Evolutionary conservation across 176 grass and related monocot genomes (phyloP), one percentile per base, ranked within the genome.

Genomic region (Stipa capillata): DNA sequence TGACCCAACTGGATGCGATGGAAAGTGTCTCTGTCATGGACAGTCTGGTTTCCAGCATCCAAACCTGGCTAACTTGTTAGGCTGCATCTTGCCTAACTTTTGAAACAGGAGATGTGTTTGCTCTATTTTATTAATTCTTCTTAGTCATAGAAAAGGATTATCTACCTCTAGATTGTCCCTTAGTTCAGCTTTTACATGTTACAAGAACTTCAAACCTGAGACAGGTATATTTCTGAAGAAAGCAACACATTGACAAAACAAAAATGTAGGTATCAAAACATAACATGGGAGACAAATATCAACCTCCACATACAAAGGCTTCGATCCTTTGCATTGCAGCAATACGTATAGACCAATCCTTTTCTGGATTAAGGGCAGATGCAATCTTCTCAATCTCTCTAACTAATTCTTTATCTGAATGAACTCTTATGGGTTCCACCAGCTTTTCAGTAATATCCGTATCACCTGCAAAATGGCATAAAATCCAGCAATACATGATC

Each of bases 331-430:
- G 92, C 81, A 94, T 78, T 42, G 89, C 89, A 76, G 87, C 84
- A 60, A 95, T 95, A 72, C 93, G 80, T 72, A 87, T 56, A 41
- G 89, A 87, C 93, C 93, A 95, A 82, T 95, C 93, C 74, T 95
- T 95, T 59, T 95, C 93, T 77, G 93, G 93, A 41, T 83, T 83
- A 72, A 95, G 89, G 68, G 81, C 74, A 67, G 77, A 76, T 63
- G 87, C 81, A 74, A 95, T 85, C 73, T 92, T 95, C 78, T 95
- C 93, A 42, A 95, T 72, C 29, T 95, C 93, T 62, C 87, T 89
- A 37, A 92, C 16, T 66, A 95, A 84, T 87, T 95, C 93, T 72
- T 95, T 92, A 50, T 95, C 93, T 37, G 93, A 95, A 63, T 92
- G 84, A 63, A 95, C 87, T 68, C 84, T 95, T 78, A 95, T 80